Percentiles rank a stretch among this genome's conserved stretches.
These are phyloP conservation scores for Ophiostoma himal-ulmi DNA, from an alignment of 2,329 filamentous ascomycete genomes.

Conservation along the genomic window DNA sequence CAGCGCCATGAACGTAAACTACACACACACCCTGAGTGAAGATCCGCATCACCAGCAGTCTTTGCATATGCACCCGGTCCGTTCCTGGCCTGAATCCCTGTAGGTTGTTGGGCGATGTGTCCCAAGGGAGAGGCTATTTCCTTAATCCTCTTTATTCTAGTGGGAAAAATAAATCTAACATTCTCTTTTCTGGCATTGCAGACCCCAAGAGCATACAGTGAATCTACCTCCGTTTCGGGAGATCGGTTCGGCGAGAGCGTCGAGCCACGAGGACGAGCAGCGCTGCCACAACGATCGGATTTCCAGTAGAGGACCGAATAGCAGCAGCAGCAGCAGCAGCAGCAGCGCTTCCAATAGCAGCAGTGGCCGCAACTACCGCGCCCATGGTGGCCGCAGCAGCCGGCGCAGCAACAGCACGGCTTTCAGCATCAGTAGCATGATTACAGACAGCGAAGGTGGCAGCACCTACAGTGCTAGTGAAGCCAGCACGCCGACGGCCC, in stretches of 20 bases:
- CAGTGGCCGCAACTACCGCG: neutral
- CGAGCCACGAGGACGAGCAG: constrained; percentile 21
- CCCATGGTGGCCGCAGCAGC: neutral
- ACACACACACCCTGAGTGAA: constrained; percentile 14
- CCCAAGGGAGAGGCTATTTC: constrained; percentile 6
- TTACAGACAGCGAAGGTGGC: constrained; percentile 18
- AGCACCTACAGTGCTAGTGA: constrained; percentile 18
- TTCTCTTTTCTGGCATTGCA: neutral
- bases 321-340: neutral
- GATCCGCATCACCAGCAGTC: constrained; percentile 15
- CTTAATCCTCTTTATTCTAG: neutral
- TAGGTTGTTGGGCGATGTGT: constrained; percentile 24
- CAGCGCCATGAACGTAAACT: constrained; percentile 17
- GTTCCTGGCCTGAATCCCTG: constrained; percentile 25
- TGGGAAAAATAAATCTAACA: neutral
- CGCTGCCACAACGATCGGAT: constrained; percentile 16
- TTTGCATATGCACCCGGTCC: constrained; percentile 24
- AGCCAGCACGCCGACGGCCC: constrained; percentile 15
- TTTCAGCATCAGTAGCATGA: constrained; percentile 20
- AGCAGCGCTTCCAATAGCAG: neutral
- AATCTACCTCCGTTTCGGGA: constrained; percentile 24
- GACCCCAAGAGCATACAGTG: constrained; percentile 17
- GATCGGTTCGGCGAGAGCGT: constrained; percentile 20
- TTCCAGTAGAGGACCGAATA: constrained; percentile 8
- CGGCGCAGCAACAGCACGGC: constrained; percentile 15